phyloP scores from a whole-genome alignment of 768 basidiomycete species.

The Boletus fagicola region DNA sequence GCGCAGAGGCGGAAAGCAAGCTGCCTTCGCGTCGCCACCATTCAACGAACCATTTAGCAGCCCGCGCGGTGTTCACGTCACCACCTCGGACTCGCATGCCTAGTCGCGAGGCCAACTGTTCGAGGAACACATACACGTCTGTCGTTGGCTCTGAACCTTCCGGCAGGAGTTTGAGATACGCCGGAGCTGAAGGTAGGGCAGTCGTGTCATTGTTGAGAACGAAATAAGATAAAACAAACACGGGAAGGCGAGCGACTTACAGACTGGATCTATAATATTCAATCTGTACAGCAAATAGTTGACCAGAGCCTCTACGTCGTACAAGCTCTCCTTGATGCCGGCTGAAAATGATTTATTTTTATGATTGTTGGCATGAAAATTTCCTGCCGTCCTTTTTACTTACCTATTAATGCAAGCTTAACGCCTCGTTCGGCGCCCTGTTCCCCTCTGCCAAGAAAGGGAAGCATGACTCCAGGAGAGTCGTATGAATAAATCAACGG shows the following conservation, averaged over 20 bases:
- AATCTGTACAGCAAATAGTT: slow-evolving; percentile 85
- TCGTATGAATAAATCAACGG: slow-evolving; percentile 93
- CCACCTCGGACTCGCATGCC: slow-evolving; percentile 84
- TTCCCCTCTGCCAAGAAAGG: slow-evolving; percentile 84
- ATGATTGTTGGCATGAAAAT: slow-evolving; percentile 3
- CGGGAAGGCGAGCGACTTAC: slow-evolving; percentile 42
- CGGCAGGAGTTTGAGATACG: slow-evolving; percentile 64
- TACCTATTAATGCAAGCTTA: slow-evolving; percentile 91
- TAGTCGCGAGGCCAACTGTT: slow-evolving; percentile 66
- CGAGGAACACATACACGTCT: slow-evolving; percentile 66
- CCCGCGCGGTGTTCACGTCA: slow-evolving; percentile 63
- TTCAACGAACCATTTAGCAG: slow-evolving; percentile 76
- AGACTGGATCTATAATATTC: slow-evolving; percentile 69
- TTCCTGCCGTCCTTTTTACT: slow-evolving; percentile 32
- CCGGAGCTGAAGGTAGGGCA: slow-evolving; percentile 48
- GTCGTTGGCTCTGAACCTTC: slow-evolving; percentile 52
- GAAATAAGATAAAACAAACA: background rate
- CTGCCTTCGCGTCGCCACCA: slow-evolving; percentile 86
- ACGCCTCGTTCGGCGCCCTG: slow-evolving; percentile 88
- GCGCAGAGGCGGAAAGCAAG: slow-evolving; percentile 48
- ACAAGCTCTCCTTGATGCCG: slow-evolving; percentile 91
- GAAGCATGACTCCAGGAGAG: slow-evolving; percentile 95
- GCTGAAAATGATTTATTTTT: slow-evolving; percentile 44
- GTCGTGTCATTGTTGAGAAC: slow-evolving; percentile 3
- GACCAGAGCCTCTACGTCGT: slow-evolving; percentile 80